phyloP scores from a whole-genome alignment of 768 basidiomycete genomes.

The Lanmaoa pseudosensibilis region DNA sequence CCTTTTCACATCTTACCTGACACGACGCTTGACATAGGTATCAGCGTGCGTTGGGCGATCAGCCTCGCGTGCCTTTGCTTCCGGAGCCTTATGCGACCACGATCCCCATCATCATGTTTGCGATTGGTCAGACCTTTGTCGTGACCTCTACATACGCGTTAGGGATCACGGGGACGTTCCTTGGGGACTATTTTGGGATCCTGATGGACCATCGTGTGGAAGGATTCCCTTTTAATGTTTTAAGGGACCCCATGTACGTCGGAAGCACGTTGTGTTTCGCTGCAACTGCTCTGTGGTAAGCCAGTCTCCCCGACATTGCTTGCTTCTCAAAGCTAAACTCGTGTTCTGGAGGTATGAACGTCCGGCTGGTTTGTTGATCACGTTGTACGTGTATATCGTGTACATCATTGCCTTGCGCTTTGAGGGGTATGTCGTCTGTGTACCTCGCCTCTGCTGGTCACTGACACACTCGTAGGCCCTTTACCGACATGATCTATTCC shows the following conservation, averaged over 20 bases:
- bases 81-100: conserved; percentile 62
- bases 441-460: neutral
- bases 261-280: conserved; percentile 91
- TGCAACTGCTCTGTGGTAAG: conserved; percentile 84
- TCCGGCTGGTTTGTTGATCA: conserved; percentile 80
- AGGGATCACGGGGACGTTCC: conserved; percentile 91
- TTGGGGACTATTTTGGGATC: conserved; percentile 83
- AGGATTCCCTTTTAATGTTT: conserved; percentile 94
- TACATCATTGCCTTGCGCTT: conserved; percentile 83
- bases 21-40: conserved; percentile 50
- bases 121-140: conserved; percentile 80
- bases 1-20: neutral
- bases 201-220: conserved; percentile 89
- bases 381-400: conserved; percentile 77
- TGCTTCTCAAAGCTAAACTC: neutral
- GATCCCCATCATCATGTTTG: conserved; percentile 61
- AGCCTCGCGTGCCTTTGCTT: conserved; percentile 68
- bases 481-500: conserved; percentile 81
- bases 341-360: conserved; percentile 65
- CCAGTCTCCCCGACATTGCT: conserved; percentile 5
- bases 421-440: conserved; percentile 70
- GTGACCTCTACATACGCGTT: conserved; percentile 86
- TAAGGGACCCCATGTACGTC: conserved; percentile 95
- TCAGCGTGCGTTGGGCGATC: conserved; percentile 69
- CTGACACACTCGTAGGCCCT: conserved; percentile 47